Evolutionary conservation across 2,329 filamentous ascomycete genomes (phyloP), one percentile per base, ranked within the genome.

Genomic region (Aureobasidium sp.): DNA sequence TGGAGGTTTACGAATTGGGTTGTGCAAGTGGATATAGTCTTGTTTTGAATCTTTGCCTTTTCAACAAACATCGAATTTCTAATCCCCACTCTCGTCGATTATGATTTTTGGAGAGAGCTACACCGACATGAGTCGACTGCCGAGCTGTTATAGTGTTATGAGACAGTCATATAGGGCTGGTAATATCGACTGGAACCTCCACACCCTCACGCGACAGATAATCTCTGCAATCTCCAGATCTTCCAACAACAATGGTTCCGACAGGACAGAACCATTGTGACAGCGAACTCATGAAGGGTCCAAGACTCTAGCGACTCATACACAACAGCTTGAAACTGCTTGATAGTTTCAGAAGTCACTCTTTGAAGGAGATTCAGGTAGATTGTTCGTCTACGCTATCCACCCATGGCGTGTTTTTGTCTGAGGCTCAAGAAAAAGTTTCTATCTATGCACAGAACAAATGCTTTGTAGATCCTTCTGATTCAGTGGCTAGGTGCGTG

Each of bases 361-460:
- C 12, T 39, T 39, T 26, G 34, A 26, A 52, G 50, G 34, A 52
- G 34, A 52, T 52, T 52, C 50, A 52, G 50, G 50, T 52, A 52
- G 20, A 52, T 52, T 52, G 32, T 2, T 20, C 2, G 1, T n/a
- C 20, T 12, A n/a, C 34, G 34, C 34, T 5, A 37, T 48, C 5
- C 26, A n/a, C 41, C 20, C 8, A 26, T 51, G 48, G 48, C 32
- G 32, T 37, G 48, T 51, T 51, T 51, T 27, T 8, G 13, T 13
- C 12, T 52, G 50, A 52, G 50, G 50, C 34, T 52, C 50, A 27
- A 52, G 34, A 24, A 29, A 43, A 44, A 26, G 15, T 29, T 27
- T 48, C 26, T n/a, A 29, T 17, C 26, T n/a, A 48, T 48, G 46
- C 46, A 48, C 15, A 48, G 13, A 48, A 48, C 46, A 29, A 7